Base-by-base conservation (phyloP, 768 basidiomycete genomes). In the Pisolithus orientalis region DNA sequence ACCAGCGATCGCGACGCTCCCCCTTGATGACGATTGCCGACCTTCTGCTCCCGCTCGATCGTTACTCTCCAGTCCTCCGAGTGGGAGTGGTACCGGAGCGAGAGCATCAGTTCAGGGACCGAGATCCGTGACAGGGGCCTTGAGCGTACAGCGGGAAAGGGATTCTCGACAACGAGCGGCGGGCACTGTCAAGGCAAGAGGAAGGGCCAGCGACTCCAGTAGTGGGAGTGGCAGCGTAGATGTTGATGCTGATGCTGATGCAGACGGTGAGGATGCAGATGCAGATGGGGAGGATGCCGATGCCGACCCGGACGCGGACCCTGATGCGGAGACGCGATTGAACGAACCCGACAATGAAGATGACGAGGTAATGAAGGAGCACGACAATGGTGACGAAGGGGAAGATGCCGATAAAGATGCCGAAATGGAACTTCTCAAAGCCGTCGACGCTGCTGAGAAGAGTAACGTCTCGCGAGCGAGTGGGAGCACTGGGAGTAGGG, bases 361-460 rank as follows among this genome's bases (percentile, higher is more conserved):
- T 5, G 50, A 59, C 16, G 51, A 38, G 25, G 53, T 34, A 34
- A 11, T 14, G 34, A 34, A 58, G 27, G 58, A 34, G 25, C 51
- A 49, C 31, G 51, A 37, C 10, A 52, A 57, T 31, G 47, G 31
- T 38, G 52, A 57, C 38, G 44, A 46, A 5, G 28, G 44, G 14
- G 28, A 46, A n/a, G 44, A 67, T 17, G 66, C 46, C 7, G 66
- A 68, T 14, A 65, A 65, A 1, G 75, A 75, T 50, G 70, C 75
- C 0, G 77, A 79, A 11, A 69, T 68, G 44, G 78, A 79, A 25
- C 61, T 80, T 25, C 61, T 79, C n/a, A 78, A 77, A 55, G 78
- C 78, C 34, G 78, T 76, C 0, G 75, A 75, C 53, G 78, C 77
- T 6, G 72, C 77, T 5, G 78, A 77, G 59, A 74, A 72, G 17